Evolutionary conservation across 2,329 filamentous ascomycete species (phyloP).

Genomic region (Plenodomus lindquistii): DNA sequence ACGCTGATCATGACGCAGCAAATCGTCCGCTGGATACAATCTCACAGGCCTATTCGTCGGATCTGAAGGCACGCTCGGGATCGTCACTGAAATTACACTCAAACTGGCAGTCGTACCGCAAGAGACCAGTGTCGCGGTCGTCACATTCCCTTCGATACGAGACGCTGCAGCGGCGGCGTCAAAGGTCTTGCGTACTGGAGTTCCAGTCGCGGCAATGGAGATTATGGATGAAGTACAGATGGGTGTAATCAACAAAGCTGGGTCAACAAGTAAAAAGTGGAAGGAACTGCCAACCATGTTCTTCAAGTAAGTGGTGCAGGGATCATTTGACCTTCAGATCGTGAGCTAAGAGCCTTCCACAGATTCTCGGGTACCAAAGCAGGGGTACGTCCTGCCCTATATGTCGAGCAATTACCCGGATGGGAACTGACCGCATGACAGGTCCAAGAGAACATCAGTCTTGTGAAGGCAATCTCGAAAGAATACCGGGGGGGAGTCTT

Average conservation of each 20-base stretch:
- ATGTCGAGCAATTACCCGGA: slow-evolving; percentile 18
- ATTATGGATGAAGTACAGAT: slow-evolving; percentile 90
- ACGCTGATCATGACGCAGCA: slow-evolving; percentile 44
- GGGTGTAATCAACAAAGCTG: slow-evolving; percentile 76
- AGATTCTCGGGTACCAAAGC: slow-evolving; percentile 74
- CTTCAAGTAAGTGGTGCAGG: slow-evolving; percentile 64
- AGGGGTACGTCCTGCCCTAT: slow-evolving; percentile 47
- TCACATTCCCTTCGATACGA: slow-evolving; percentile 76
- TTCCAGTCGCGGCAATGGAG: slow-evolving; percentile 78
- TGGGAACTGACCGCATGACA: slow-evolving; percentile 37
- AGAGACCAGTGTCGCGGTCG: slow-evolving; percentile 76
- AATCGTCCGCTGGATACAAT: slow-evolving; percentile 83
- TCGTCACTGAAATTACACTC: slow-evolving; percentile 81
- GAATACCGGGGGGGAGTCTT: slow-evolving; percentile 60
- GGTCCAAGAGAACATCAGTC: slow-evolving; percentile 74
- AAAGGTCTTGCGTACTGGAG: slow-evolving; percentile 73
- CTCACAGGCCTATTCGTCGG: slow-evolving; percentile 79
- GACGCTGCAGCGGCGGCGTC: slow-evolving; percentile 76
- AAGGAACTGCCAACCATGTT: slow-evolving; percentile 77
- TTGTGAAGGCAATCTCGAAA: slow-evolving; percentile 70
- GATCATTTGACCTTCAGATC: slow-evolving; percentile 1
- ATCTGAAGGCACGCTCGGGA: slow-evolving; percentile 77
- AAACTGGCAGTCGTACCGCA: slow-evolving; percentile 78
- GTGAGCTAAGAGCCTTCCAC: slow-evolving; percentile 26
- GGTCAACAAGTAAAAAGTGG: slow-evolving; percentile 72